Conservation (phyloP, 148 eudicot species). For the Rhododendron ferrugineum region DNA sequence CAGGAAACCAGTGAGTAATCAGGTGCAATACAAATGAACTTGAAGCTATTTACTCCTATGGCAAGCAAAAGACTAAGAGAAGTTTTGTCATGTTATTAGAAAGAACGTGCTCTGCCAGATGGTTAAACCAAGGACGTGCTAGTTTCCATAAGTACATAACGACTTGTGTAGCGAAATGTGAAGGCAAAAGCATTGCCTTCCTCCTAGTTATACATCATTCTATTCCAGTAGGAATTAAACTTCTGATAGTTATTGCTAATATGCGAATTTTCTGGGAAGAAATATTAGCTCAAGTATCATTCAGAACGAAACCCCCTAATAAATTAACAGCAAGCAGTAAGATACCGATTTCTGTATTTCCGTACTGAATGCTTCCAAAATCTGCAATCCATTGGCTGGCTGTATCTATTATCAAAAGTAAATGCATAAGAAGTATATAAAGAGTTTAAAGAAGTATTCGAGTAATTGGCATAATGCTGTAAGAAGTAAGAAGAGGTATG, state of each 20-base stretch:
- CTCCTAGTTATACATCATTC: background rate
- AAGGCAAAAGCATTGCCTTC: background rate
- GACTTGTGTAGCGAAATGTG: background rate
- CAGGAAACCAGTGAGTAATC: background rate
- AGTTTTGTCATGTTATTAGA: background rate
- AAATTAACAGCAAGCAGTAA: background rate
- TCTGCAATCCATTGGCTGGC: conserved; percentile 39
- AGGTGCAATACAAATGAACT: background rate
- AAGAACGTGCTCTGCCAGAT: background rate
- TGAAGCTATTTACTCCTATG: background rate
- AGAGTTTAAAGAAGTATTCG: background rate
- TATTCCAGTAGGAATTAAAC: background rate
- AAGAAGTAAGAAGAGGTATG: background rate
- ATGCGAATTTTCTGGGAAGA: background rate
- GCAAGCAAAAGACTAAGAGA: background rate
- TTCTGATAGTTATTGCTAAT: background rate
- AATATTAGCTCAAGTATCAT: background rate
- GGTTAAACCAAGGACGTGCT: background rate
- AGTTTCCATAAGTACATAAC: background rate
- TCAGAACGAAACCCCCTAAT: background rate
- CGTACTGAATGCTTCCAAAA: conserved; percentile 36
- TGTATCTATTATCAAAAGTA: conserved; percentile 20
- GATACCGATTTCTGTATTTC: conserved; percentile 39
- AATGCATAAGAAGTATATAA: background rate
- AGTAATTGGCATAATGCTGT: background rate